A percentile compares a stretch with the other conserved stretches of the same genome.
Conservation (phyloP, 352 stramenopile species). For the Phytophthora hibernalis region DNA sequence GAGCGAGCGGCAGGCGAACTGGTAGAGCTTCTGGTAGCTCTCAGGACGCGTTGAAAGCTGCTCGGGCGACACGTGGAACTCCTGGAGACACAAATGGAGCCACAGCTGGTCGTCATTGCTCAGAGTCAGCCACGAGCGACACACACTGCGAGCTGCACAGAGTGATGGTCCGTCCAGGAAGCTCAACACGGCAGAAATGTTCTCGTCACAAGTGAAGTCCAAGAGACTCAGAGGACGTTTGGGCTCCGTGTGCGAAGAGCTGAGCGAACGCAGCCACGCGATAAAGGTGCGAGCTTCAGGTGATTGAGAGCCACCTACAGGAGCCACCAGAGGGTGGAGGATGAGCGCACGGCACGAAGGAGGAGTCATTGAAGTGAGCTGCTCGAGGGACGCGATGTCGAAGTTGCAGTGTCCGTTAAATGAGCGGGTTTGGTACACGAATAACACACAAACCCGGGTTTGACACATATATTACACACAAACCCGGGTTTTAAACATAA, state of each 20-base stretch:
- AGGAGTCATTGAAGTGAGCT: slow-evolving; percentile 22
- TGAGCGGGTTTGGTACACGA: background rate
- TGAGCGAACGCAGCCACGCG: slow-evolving; percentile 46
- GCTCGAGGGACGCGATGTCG: slow-evolving; percentile 13
- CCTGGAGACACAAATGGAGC: slow-evolving; percentile 66
- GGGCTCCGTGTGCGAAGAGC: slow-evolving; percentile 26
- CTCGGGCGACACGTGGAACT: slow-evolving; percentile 81
- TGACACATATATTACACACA: background rate
- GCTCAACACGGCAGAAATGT: slow-evolving; percentile 62
- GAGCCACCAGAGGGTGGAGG: slow-evolving; percentile 68
- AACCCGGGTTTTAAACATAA: too few species aligned
- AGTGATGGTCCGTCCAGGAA: slow-evolving; percentile 81
- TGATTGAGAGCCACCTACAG: slow-evolving; percentile 36
- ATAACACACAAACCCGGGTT: too few species aligned
- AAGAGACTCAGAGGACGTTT: slow-evolving; percentile 47
- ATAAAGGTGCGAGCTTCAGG: slow-evolving; percentile 40
- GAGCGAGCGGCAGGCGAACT: slow-evolving; percentile 74
- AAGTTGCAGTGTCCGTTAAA: slow-evolving; percentile 20
- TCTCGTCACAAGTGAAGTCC: slow-evolving; percentile 83
- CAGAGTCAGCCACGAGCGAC: slow-evolving; percentile 59
- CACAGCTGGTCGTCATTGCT: slow-evolving; percentile 69
- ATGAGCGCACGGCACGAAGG: slow-evolving; percentile 58
- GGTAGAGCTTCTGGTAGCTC: slow-evolving; percentile 81
- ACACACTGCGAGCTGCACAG: slow-evolving; percentile 60
- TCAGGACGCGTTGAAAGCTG: slow-evolving; percentile 65